Evolutionary conservation across 1,284 basidiomycete genomes (phyloP), one percentile per base, ranked within the genome.

Genomic region (Ceratobasidium theobromae): DNA sequence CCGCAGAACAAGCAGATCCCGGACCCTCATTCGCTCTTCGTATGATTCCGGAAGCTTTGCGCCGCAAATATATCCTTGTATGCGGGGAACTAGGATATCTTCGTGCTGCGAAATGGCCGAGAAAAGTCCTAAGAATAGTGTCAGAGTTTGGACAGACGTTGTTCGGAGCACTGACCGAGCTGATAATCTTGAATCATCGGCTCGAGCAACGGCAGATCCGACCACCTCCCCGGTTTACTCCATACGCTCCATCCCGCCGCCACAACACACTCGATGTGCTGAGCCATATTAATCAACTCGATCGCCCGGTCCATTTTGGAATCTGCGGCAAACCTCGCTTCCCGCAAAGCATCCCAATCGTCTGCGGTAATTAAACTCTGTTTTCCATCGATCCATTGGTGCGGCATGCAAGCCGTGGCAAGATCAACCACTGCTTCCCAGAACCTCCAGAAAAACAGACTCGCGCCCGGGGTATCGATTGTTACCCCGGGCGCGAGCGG

Each of bases 11-110:
- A 62, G n/a, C 16, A 62, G 33, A 2, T 62, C 57, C 2, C 57
- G 57, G 1, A 49, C 46, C n/a, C 55, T 35, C 25, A 38, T 62
- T n/a, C 41, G n/a, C 21, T 21, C 30, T 16, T 58, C 40, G 28
- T 40, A n/a, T 12, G 45, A 4, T 40, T 23, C 35, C 16, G 57
- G 46, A 40, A 62, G 57, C 9, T 9, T 16, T 21, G 57, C 57
- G 30, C 57, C 57, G 23, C 46, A 49, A 32, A 62, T 30, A 35
- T 62, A 62, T 51, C 57, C 46, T 14, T 62, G 57, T 62, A 62
- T 62, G 46, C 57, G 46, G 5, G 45, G 57, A 18, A 40, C 21
- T 12, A 23, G 33, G n/a, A 62, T 33, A 38, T 35, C 30, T 38
- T 49, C 32, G 46, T 62, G 57, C 23, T 49, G n/a, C 9, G 57